Evolutionary conservation across 768 basidiomycete genomes (phyloP).

Genomic region (Xerocomellus dryophilus): DNA sequence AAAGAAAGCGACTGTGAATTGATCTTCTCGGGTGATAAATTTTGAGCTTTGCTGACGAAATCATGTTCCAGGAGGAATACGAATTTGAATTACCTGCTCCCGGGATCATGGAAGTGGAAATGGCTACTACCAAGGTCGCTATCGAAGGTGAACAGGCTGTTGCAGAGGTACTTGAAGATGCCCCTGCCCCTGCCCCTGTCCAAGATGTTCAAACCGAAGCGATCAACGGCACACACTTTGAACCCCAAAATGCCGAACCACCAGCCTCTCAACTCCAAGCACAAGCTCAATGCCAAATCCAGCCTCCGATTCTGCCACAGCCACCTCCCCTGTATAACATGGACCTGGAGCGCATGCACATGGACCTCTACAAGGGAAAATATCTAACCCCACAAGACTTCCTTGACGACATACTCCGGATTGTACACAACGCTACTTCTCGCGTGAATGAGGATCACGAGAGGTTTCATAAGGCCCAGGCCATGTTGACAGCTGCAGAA

Average conservation of each 20-base stretch:
- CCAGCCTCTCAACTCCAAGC: constrained; percentile 35
- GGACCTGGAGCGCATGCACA: constrained; percentile 90
- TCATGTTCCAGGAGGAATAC: constrained; percentile 67
- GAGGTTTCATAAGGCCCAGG: constrained; percentile 74
- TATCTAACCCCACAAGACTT: constrained; percentile 90
- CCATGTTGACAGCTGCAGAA: constrained; percentile 84
- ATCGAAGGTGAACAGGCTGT: constrained; percentile 41
- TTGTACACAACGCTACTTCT: constrained; percentile 69
- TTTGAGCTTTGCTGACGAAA: constrained; percentile 11
- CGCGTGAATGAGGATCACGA: constrained; percentile 65
- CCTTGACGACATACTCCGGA: constrained; percentile 76
- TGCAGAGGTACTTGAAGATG: constrained; percentile 42
- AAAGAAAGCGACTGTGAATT: constrained; percentile 69
- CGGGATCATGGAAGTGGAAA: constrained; percentile 28
- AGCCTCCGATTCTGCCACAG: constrained; percentile 35
- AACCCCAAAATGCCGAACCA: constrained; percentile 18
- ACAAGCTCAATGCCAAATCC: constrained; percentile 34
- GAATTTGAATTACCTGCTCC: constrained; percentile 44
- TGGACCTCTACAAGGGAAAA: constrained; percentile 74
- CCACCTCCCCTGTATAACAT: constrained; percentile 68
- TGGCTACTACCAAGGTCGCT: constrained; percentile 38
- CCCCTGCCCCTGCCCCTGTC: not conserved
- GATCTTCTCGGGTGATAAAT: not conserved
- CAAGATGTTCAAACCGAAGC: constrained; percentile 34
- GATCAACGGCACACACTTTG: constrained; percentile 37